Base-by-base conservation (phyloP, 148 eudicot species). In the Rheum nobile region DNA sequence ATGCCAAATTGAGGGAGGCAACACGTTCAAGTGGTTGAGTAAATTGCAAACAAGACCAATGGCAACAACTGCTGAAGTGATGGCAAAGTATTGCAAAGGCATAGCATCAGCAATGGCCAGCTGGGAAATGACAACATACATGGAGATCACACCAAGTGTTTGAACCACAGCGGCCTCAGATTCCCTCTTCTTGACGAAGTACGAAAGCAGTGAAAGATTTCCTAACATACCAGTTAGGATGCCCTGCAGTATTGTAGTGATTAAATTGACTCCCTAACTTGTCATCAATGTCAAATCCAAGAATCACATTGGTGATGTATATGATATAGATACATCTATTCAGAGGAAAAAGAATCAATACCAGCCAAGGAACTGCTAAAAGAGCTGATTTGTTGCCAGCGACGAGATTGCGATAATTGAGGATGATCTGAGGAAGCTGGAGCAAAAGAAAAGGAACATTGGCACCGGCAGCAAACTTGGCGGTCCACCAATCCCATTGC, bases 281-380 rank as follows among this genome's bases (percentile, higher is more conserved):
- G 42, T 39, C 46, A 38, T 8, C 44, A 7, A 72, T 47, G 39
- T 16, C 35, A 41, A 72, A 46, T 14, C 0, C 47, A 9, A 9
- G 32, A 17, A 43, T 71, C 46, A 11, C 29, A 71, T 1, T 12
- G 9, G 21, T 5, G 10, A 71, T 14, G 12, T 35, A 71, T 13
- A 31, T 10, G 32, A 35, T 2, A 6, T 17, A 1, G 1, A 16
- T 16, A 4, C 29, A 44, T 42, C 43, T 4, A 0, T 9, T 43
- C 46, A 43, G 46, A 43, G 7, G 46, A 43, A 13, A 72, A 24
- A 28, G 3, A n/a, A n/a, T 28, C 28, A 54, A 71, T 91, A 95
- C 98, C 93, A 95, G 93, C 98, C 98, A 91, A 57, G 90, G 96
- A 75, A 95, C 88, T 13, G 98, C 98, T 22, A 80, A 79, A 13